These are phyloP conservation scores for Ascochyta pisi DNA, from an alignment of 2,329 filamentous ascomycete species.

Conservation along the genomic window DNA sequence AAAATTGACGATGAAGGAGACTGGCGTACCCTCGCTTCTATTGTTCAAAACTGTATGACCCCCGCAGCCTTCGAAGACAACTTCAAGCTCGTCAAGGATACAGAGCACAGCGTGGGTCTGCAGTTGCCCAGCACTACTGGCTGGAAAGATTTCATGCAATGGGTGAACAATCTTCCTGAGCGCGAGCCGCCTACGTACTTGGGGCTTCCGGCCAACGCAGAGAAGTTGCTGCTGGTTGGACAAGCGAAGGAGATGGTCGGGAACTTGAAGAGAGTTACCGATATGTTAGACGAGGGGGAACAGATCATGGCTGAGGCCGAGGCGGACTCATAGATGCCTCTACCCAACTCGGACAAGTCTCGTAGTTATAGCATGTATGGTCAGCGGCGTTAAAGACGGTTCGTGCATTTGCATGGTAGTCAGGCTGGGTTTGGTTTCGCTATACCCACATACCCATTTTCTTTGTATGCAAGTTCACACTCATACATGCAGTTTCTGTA, in stretches of 20 bases:
- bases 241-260: constrained; percentile 84
- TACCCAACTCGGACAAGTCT: not conserved
- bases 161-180: constrained; percentile 92
- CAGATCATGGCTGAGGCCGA: constrained; percentile 80
- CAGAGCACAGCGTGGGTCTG: constrained; percentile 65
- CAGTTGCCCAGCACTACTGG: constrained; percentile 80
- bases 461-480: not conserved
- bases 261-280: constrained; percentile 83
- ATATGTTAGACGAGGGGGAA: constrained; percentile 92
- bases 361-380: not conserved
- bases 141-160: constrained; percentile 84
- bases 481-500: too few relatives aligned
- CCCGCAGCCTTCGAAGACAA: constrained; percentile 90
- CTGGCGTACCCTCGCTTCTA: constrained; percentile 72
- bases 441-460: constrained; percentile 21
- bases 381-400: not conserved
- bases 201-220: constrained; percentile 91
- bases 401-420: not conserved
- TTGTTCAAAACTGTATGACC: constrained; percentile 82
- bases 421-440: constrained; percentile 9
- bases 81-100: constrained; percentile 79
- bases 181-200: constrained; percentile 95
- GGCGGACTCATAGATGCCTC: constrained; percentile 29
- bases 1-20: constrained; percentile 94
- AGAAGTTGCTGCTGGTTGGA: constrained; percentile 91